Percentiles rank a stretch among this genome's conserved stretches.
phyloP scores from a whole-genome alignment of 2,329 filamentous ascomycete species.

The Ascochyta clinopodiicola region DNA sequence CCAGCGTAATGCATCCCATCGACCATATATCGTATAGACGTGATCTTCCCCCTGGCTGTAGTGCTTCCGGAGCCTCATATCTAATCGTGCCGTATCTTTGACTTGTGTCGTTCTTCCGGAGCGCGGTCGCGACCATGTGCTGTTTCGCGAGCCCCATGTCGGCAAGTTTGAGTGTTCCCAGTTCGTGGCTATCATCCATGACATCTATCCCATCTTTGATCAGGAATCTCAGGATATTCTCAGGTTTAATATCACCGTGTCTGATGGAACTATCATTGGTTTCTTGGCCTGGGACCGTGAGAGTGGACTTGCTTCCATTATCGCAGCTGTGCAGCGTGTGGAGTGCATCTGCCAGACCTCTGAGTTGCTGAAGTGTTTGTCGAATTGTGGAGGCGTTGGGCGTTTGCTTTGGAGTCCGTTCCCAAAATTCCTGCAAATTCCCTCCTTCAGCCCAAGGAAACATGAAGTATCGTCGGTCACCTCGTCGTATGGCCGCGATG shows the following conservation, averaged over 20 bases:
- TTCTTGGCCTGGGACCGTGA: neutral
- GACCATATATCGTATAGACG: slow-evolving; percentile 34
- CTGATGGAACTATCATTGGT: neutral
- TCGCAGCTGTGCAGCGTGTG: neutral
- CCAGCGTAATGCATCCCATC: slow-evolving; percentile 36
- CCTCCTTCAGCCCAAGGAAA: slow-evolving; percentile 31
- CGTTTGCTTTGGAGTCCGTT: neutral
- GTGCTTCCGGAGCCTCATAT: slow-evolving; percentile 26
- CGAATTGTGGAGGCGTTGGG: neutral
- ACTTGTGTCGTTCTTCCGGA: neutral
- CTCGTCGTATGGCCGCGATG: slow-evolving; percentile 20
- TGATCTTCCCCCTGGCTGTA: slow-evolving; percentile 9
- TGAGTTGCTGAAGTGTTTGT: neutral
- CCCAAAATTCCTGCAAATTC: slow-evolving; percentile 21
- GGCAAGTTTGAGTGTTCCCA: slow-evolving; percentile 24
- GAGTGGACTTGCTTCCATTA: neutral
- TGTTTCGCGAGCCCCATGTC: slow-evolving; percentile 24
- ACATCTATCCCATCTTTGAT: no score
- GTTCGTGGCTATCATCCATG: no score
- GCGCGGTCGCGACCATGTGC: slow-evolving; percentile 10
- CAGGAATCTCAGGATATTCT: slow-evolving; percentile 31
- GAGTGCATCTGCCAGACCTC: neutral
- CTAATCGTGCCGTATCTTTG: slow-evolving; percentile 17
- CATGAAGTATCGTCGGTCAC: slow-evolving; percentile 27
- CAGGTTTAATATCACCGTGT: slow-evolving; percentile 35